Evolutionary conservation across 2,329 filamentous ascomycete genomes (phyloP).

Genomic region (Penicillium psychrosexuale): DNA sequence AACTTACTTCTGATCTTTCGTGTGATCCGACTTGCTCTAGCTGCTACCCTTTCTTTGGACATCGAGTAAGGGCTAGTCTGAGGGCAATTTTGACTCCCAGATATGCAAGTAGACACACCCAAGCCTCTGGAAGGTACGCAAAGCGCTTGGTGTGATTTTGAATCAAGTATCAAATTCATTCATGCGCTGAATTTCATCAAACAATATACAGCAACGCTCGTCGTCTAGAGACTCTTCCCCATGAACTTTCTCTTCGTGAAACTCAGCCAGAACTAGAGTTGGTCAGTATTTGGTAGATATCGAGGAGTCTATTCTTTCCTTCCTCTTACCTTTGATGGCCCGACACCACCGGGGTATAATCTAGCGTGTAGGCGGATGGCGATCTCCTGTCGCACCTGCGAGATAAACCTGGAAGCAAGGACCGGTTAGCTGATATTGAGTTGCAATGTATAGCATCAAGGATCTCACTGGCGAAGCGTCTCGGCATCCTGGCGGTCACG

Average conservation of each 20-base stretch:
- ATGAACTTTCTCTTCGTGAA: slow-evolving; percentile 99
- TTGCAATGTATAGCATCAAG: background rate
- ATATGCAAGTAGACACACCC: background rate
- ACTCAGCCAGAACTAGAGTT: slow-evolving; percentile 88
- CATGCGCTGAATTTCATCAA: slow-evolving; percentile 28
- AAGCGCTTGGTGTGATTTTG: background rate
- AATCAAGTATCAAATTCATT: slow-evolving; percentile 18
- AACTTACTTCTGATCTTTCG: background rate
- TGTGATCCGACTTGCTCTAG: background rate
- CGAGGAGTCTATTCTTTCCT: background rate
- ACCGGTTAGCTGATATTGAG: background rate
- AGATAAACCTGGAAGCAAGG: slow-evolving; percentile 52
- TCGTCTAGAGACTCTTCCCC: slow-evolving; percentile 75
- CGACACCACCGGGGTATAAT: slow-evolving; percentile 74
- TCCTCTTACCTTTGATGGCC: slow-evolving; percentile 58
- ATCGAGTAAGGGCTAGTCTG: background rate
- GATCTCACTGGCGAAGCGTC: slow-evolving; percentile 72
- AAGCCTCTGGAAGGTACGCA: background rate
- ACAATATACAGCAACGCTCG: slow-evolving; percentile 23
- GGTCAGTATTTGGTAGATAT: slow-evolving; percentile 13
- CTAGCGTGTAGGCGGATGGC: slow-evolving; percentile 76
- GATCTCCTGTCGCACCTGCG: slow-evolving; percentile 90
- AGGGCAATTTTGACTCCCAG: background rate
- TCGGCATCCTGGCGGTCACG: slow-evolving; percentile 85
- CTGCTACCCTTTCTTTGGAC: background rate